These are phyloP conservation scores for Penicillium mononematosum DNA, from an alignment of 495 filamentous ascomycete genomes.

Conservation along the genomic window DNA sequence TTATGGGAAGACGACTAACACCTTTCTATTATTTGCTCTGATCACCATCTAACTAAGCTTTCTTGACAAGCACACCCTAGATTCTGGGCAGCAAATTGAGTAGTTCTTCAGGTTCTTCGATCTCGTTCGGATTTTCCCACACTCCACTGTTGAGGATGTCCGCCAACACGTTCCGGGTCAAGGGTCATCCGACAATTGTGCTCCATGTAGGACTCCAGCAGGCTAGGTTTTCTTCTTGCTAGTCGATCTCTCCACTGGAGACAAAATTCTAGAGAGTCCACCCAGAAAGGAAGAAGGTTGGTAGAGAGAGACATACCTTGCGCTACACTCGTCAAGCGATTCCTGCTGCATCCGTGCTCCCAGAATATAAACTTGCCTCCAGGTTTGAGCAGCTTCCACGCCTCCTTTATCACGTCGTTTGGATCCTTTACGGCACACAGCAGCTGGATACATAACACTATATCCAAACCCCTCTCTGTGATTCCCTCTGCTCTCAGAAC, in stretches of 20 bases:
- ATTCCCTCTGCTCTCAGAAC: slow-evolving; percentile 35
- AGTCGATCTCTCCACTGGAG: not conserved
- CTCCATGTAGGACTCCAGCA: slow-evolving; percentile 29
- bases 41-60: not conserved
- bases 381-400: slow-evolving; percentile 34
- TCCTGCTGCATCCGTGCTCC: slow-evolving; percentile 38
- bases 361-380: slow-evolving; percentile 45
- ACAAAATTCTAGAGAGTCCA: not conserved
- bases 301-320: slow-evolving; percentile 26
- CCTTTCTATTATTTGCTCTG: too few relatives aligned
- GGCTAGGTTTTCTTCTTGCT: slow-evolving; percentile 18
- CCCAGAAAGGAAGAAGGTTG: too few relatives aligned
- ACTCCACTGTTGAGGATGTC: slow-evolving; percentile 27
- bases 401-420: slow-evolving; percentile 23
- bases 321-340: slow-evolving; percentile 26
- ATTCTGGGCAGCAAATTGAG: slow-evolving; percentile 24
- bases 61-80: slow-evolving; percentile 29
- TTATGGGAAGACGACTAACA: too few relatives aligned
- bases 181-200: slow-evolving; percentile 24
- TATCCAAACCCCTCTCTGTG: slow-evolving; percentile 37
- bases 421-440: slow-evolving; percentile 29
- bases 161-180: slow-evolving; percentile 22
- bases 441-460: slow-evolving; percentile 32
- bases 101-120: slow-evolving; percentile 22
- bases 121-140: slow-evolving; percentile 27